Conservation (phyloP, 495 filamentous ascomycete species). For the Penicillium ucsense region DNA sequence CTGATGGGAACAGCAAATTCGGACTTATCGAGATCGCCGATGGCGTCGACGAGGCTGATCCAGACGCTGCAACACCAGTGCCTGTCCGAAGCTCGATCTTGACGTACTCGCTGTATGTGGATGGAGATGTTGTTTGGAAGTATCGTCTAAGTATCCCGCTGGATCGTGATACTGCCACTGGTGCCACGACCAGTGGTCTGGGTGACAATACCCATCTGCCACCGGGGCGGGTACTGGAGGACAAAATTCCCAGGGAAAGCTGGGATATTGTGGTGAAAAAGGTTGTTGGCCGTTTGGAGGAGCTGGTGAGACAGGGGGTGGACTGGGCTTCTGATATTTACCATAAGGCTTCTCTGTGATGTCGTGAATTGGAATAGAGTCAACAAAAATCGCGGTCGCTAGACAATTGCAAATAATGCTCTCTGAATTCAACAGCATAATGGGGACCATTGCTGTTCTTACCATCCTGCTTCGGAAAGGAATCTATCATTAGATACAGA, state of each 20-base stretch:
- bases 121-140: slow-evolving; percentile 71
- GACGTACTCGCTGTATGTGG: slow-evolving; percentile 73
- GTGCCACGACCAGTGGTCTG: neutral
- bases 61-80: slow-evolving; percentile 12
- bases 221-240: slow-evolving; percentile 22
- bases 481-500: no score
- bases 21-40: slow-evolving; percentile 77
- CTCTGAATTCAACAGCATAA: no score
- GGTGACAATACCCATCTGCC: slow-evolving; percentile 4
- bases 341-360: slow-evolving; percentile 1
- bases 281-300: slow-evolving; percentile 12
- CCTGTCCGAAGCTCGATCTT: slow-evolving; percentile 41
- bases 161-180: neutral
- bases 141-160: slow-evolving; percentile 36
- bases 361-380: no score
- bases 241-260: slow-evolving; percentile 8
- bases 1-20: slow-evolving; percentile 84
- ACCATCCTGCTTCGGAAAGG: no score
- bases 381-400: no score
- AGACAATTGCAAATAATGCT: no score
- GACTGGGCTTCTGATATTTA: slow-evolving; percentile 2
- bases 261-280: slow-evolving; percentile 12
- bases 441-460: no score
- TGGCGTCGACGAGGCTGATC: slow-evolving; percentile 44
- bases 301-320: slow-evolving; percentile 1